Evolutionary conservation across 192 early-diverging fungal species (phyloP).

Genomic region (Thamnidium elegans): DNA sequence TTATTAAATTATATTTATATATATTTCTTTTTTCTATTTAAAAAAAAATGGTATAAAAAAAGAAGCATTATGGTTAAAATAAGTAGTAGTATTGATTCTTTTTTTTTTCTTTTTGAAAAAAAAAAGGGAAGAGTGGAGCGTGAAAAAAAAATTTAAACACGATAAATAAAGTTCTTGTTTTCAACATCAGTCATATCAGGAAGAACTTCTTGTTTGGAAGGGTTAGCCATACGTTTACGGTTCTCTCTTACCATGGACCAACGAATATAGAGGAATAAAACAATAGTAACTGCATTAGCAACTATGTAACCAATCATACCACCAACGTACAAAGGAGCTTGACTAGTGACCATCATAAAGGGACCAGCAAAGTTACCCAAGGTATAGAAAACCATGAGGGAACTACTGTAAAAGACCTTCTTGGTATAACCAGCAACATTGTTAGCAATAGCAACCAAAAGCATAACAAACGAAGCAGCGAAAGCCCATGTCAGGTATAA

Average conservation of each 20-base stretch:
- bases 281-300: slow-evolving; percentile 10
- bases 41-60: too few species aligned
- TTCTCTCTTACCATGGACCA: slow-evolving; percentile 19
- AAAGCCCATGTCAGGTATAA: slow-evolving; percentile 18
- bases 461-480: slow-evolving; percentile 17
- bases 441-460: slow-evolving; percentile 10
- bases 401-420: slow-evolving; percentile 21
- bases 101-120: too few species aligned
- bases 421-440: slow-evolving; percentile 33
- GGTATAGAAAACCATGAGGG: slow-evolving; percentile 21
- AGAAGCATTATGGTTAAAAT: too few species aligned
- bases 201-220: background rate
- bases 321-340: slow-evolving; percentile 19
- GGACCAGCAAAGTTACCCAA: slow-evolving; percentile 25
- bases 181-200: slow-evolving; percentile 21
- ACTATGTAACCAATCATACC: slow-evolving; percentile 21
- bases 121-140: too few species aligned
- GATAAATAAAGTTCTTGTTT: slow-evolving; percentile 15
- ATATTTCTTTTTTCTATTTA: too few species aligned
- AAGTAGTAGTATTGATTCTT: too few species aligned
- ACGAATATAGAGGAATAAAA: slow-evolving; percentile 14
- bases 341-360: slow-evolving; percentile 17
- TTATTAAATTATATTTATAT: too few species aligned
- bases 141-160: slow-evolving; percentile 11
- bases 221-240: slow-evolving; percentile 10